phyloP scores from a whole-genome alignment of 495 filamentous ascomycete genomes.

The Podospora sp. region DNA sequence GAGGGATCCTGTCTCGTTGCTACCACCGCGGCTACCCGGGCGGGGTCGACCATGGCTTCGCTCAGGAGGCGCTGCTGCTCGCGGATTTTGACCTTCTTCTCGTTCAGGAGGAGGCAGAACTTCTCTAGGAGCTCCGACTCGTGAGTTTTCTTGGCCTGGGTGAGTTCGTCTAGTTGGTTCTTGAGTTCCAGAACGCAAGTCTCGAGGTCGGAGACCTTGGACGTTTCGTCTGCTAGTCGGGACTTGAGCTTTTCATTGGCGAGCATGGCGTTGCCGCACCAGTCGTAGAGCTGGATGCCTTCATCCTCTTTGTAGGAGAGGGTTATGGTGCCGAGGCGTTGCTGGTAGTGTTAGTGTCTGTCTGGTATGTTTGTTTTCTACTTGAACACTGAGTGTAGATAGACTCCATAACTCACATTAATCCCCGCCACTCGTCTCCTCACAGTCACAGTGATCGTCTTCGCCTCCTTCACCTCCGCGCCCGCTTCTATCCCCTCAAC shows the following conservation, averaged over 20 bases:
- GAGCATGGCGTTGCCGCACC: conserved; percentile 56
- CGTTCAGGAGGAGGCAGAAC: conserved; percentile 73
- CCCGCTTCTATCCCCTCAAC: conserved; percentile 46
- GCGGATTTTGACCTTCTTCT: conserved; percentile 89
- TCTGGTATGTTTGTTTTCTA: conserved; percentile 20
- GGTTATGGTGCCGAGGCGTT: conserved; percentile 69
- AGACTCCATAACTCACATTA: conserved; percentile 37
- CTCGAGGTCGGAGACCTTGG: conserved; percentile 54
- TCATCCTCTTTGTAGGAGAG: conserved; percentile 64
- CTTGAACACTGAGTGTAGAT: background rate
- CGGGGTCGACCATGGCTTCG: conserved; percentile 58
- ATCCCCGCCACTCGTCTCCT: conserved; percentile 51
- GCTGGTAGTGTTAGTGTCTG: conserved; percentile 46
- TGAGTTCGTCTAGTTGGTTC: conserved; percentile 63
- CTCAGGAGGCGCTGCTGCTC: conserved; percentile 74
- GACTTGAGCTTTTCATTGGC: conserved; percentile 34
- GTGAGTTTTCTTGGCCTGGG: conserved; percentile 64
- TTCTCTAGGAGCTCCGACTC: conserved; percentile 73
- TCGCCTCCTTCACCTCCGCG: conserved; percentile 40
- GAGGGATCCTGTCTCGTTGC: conserved; percentile 3
- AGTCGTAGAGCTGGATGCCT: conserved; percentile 71
- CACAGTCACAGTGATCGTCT: conserved; percentile 45
- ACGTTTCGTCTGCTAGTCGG: conserved; percentile 48
- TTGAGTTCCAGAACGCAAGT: conserved; percentile 49
- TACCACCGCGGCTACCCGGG: conserved; percentile 33